These are phyloP conservation scores for Acacia pycnantha DNA, from an alignment of 331 rosid genomes.

Conservation along the genomic window DNA sequence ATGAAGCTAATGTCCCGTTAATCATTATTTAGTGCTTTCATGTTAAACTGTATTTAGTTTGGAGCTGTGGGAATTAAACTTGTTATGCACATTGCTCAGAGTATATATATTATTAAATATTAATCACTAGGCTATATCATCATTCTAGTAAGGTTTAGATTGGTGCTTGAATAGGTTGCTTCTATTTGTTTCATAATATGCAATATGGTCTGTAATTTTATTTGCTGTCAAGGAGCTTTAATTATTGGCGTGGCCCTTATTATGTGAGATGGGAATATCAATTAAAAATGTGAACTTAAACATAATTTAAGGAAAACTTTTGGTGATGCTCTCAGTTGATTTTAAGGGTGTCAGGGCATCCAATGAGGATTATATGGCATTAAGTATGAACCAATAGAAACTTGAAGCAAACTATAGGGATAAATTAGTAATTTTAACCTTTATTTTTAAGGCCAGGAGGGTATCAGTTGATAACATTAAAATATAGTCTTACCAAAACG, in stretches of 20 bases:
- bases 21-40: background rate
- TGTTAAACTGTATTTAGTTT: background rate
- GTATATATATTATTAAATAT: background rate
- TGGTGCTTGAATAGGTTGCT: background rate
- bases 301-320: background rate
- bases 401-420: background rate
- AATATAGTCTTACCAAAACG: background rate
- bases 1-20: background rate
- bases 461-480: background rate
- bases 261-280: background rate
- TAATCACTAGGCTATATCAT: background rate
- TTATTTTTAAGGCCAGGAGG: background rate
- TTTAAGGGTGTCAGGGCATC: background rate
- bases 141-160: background rate
- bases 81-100: background rate
- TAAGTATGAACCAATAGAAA: background rate
- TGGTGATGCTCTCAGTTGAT: background rate
- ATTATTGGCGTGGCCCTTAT: background rate
- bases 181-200: background rate
- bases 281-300: background rate
- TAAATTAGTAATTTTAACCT: background rate
- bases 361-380: background rate
- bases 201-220: background rate
- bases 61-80: slow-evolving; percentile 1
- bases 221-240: background rate